phyloP scores from a whole-genome alignment of 495 filamentous ascomycete genomes.

The Lindgomyces ingoldianus region DNA sequence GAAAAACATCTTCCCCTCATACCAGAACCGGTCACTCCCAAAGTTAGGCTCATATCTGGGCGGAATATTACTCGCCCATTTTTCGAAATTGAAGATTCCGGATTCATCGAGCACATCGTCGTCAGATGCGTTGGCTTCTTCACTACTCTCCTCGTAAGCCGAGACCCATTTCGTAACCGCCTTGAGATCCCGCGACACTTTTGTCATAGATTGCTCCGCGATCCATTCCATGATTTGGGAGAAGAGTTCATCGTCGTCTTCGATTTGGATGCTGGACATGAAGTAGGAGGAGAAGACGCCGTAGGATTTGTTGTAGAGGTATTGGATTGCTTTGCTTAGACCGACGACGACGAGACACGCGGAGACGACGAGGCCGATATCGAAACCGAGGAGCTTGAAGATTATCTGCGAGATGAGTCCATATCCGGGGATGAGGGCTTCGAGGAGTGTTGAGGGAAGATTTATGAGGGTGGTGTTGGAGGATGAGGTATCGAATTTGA shows the following conservation, averaged over 20 bases:
- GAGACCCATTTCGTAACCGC: constrained; percentile 57
- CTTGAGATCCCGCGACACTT: constrained; percentile 56
- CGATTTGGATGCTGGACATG: constrained; percentile 58
- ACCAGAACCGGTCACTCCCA: constrained; percentile 49
- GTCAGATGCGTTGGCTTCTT: constrained; percentile 36
- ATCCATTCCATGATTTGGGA: constrained; percentile 63
- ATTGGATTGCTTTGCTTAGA: constrained; percentile 35
- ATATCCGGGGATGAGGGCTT: constrained; percentile 75
- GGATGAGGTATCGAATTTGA: constrained; percentile 7
- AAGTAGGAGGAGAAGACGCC: constrained; percentile 48
- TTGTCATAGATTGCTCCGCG: constrained; percentile 54
- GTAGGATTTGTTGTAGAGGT: constrained; percentile 35
- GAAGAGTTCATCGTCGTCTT: constrained; percentile 62
- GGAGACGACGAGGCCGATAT: constrained; percentile 71
- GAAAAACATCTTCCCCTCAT: constrained; percentile 39
- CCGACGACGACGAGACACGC: constrained; percentile 54
- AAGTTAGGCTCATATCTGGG: constrained; percentile 54
- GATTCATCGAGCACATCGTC: constrained; percentile 34
- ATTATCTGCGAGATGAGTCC: constrained; percentile 62
- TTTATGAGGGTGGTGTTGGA: constrained; percentile 23
- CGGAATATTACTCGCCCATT: constrained; percentile 51
- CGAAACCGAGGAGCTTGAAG: constrained; percentile 63
- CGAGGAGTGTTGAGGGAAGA: constrained; percentile 56
- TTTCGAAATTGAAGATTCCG: constrained; percentile 44
- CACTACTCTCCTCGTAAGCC: constrained; percentile 54